Percentiles rank a stretch among this genome's conserved stretches.
Evolutionary conservation across 2,329 filamentous ascomycete genomes (phyloP).

Genomic region (Corynespora cassiicola): DNA sequence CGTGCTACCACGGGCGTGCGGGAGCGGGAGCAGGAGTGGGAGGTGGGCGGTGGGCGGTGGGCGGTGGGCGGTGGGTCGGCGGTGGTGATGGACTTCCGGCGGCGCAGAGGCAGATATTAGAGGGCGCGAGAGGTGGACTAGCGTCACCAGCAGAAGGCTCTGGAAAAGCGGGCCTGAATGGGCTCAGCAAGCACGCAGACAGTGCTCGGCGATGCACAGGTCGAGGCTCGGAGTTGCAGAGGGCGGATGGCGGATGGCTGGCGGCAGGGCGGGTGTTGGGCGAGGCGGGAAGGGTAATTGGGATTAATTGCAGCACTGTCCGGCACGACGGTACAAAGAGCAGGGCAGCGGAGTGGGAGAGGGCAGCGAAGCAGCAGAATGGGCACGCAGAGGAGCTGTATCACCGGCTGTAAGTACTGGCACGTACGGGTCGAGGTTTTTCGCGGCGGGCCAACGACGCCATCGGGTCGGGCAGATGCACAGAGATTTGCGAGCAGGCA

Average conservation of each 20-base stretch:
- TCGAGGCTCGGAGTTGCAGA: slow-evolving; percentile 26
- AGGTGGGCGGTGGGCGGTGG: slow-evolving; percentile 20
- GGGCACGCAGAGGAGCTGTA: no score
- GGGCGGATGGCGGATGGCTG: slow-evolving; percentile 6
- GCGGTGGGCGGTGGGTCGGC: slow-evolving; percentile 1
- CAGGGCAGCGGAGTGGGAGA: no score
- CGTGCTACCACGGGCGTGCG: slow-evolving; percentile 23
- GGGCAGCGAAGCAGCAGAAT: no score
- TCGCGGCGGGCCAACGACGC: no score
- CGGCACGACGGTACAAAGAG: slow-evolving; percentile 5
- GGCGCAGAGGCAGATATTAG: slow-evolving; percentile 8
- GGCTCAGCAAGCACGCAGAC: slow-evolving; percentile 16
- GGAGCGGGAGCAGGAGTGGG: slow-evolving; percentile 14
- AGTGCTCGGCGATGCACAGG: slow-evolving; percentile 23
- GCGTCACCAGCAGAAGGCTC: slow-evolving; percentile 17
- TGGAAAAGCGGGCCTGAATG: slow-evolving; percentile 24
- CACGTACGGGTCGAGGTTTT: no score
- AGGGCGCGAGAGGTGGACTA: slow-evolving; percentile 10
- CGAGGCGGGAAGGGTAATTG: background rate
- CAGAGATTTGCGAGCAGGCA: no score
- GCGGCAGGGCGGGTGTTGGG: slow-evolving; percentile 14
- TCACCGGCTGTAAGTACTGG: no score
- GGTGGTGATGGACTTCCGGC: background rate
- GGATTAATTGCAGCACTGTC: no score
- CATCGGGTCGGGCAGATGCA: no score